Base-by-base conservation (phyloP, 768 basidiomycete genomes). In the Russula olivacea region DNA sequence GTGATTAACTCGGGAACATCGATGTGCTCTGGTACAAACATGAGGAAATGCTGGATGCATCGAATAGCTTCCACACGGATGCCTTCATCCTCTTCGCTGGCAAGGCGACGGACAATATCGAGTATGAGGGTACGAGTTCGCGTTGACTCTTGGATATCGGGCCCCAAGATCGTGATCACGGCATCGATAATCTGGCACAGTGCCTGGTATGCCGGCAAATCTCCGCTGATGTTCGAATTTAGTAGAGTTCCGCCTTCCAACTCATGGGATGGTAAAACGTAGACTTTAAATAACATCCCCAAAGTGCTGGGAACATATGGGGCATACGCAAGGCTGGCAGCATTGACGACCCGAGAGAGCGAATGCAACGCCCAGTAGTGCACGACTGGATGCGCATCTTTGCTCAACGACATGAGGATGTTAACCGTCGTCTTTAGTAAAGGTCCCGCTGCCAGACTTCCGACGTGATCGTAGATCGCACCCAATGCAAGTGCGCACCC, bases 381-480 rank as follows among this genome's bases (percentile, higher is more conserved):
- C 7, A 98, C 97, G 36, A 93, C 81, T 0, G 97, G 96, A 72
- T 98, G 97, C 0, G 96, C 94, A 72, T 99, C 97, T 64, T 91
- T 94, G 73, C 89, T 86, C 21, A 99, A 82, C 0, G 95, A 96
- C 85, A 96, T 91, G 41, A 98, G 79, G 50, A 98, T 87, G 71
- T 97, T 94, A 65, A 96, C 90, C 0, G 95, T 93, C 0, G 95
- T 97, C 74, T 98, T 98, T 63, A 98, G 80, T 17, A 98, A 80
- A 0, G 97, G 92, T 0, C 93, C 93, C 8, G 94, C 96, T 12
- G 91, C 92, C n/a, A 98, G 80, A 45, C 93, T 91, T 9, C 97
- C 97, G 54, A 98, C 93, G 69, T 92, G 83, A 49, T 82, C 84
- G 73, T 97, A 96, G 41, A 98, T 91, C 14, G 93, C 83, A 14